phyloP scores from a whole-genome alignment of 805 yeast genomes.

The Nakazawaea ishiwadae region DNA sequence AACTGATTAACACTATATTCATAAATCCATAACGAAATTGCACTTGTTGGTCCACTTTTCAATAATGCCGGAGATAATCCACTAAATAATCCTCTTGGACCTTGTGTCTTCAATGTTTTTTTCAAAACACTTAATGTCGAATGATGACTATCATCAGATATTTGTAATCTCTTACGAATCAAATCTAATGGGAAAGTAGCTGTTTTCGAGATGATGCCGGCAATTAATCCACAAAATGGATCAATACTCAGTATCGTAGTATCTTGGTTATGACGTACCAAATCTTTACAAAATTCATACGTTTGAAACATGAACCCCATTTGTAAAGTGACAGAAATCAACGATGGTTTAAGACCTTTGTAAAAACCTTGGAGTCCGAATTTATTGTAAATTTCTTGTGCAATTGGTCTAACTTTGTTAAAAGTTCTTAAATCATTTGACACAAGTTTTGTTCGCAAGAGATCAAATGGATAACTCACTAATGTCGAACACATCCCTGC shows the following conservation, averaged over 20 bases:
- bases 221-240: conserved; percentile 63
- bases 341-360: conserved; percentile 44
- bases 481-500: conserved; percentile 76
- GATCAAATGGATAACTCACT: conserved; percentile 83
- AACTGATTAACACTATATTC: conserved; percentile 25
- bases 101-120: conserved; percentile 47
- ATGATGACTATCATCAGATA: conserved; percentile 26
- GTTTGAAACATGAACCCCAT: conserved; percentile 74
- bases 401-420: conserved; percentile 28
- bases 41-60: conserved; percentile 76
- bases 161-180: conserved; percentile 71
- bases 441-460: conserved; percentile 81
- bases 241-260: conserved; percentile 25
- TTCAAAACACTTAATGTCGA: conserved; percentile 16
- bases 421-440: conserved; percentile 44
- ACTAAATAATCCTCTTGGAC: conserved; percentile 70
- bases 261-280: conserved; percentile 19
- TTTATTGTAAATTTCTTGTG: conserved; percentile 24
- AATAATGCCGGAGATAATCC: conserved; percentile 73
- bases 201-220: conserved; percentile 73
- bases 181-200: conserved; percentile 85
- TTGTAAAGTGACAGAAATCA: conserved; percentile 61
- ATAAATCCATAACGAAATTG: conserved; percentile 28
- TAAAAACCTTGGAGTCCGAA: conserved; percentile 44
- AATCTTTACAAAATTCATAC: conserved; percentile 49